Conservation (phyloP, 2,329 filamentous ascomycete species). For the Pseudopyrenochaeta lycopersici region DNA sequence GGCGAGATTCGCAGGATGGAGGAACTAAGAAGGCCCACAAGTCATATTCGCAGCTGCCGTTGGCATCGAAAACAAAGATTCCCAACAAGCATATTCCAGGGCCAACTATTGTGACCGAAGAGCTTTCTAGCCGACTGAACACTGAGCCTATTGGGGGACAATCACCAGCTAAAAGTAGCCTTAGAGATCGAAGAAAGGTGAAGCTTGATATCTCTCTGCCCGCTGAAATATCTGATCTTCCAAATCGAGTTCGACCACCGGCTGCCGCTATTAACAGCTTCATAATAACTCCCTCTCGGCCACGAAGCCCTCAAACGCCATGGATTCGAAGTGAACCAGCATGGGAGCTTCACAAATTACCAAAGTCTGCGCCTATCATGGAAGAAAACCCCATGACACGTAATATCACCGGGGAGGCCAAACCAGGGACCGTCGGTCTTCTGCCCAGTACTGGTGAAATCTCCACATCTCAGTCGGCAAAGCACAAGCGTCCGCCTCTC, state of each 20-base stretch:
- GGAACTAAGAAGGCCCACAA: slow-evolving; percentile 13
- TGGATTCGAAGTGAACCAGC: slow-evolving; percentile 21
- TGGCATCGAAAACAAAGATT: slow-evolving; percentile 1
- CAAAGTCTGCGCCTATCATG: slow-evolving; percentile 20
- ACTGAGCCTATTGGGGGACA: neutral
- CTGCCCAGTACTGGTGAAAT: slow-evolving; percentile 18
- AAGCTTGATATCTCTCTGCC: slow-evolving; percentile 40
- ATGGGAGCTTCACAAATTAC: slow-evolving; percentile 14
- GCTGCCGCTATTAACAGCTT: slow-evolving; percentile 18
- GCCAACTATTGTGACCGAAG: slow-evolving; percentile 2
- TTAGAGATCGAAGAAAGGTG: slow-evolving; percentile 41
- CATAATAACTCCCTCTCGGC: slow-evolving; percentile 22
- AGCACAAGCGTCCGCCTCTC: slow-evolving; percentile 11
- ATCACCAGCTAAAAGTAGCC: slow-evolving; percentile 14
- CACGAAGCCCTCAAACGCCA: slow-evolving; percentile 39
- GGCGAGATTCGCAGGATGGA: slow-evolving; percentile 4
- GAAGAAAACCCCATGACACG: slow-evolving; percentile 17
- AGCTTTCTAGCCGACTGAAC: neutral
- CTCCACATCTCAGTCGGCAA: slow-evolving; percentile 9
- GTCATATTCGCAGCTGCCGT: slow-evolving; percentile 16
- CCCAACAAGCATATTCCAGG: slow-evolving; percentile 1
- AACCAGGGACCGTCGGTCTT: slow-evolving; percentile 4
- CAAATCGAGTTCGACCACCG: slow-evolving; percentile 25
- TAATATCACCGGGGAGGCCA: neutral
- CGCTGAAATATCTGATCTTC: slow-evolving; percentile 24